These are phyloP conservation scores for Nicotiana knightiana DNA, from an alignment of 257 asterid genomes.

Conservation along the genomic window DNA sequence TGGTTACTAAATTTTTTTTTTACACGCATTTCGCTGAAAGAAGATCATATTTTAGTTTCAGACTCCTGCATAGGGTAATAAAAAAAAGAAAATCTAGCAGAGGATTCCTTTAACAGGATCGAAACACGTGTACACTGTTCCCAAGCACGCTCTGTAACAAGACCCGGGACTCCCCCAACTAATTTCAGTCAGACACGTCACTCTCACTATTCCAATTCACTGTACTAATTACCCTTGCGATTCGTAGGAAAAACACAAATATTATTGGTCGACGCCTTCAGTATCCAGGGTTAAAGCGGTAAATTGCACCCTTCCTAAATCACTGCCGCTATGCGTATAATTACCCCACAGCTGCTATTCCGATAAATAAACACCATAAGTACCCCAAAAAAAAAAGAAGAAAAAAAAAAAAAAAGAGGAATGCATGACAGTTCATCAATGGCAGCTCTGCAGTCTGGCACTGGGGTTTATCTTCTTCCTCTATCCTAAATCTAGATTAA, in stretches of 20 bases:
- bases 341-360: neutral
- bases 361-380: neutral
- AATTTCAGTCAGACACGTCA: neutral
- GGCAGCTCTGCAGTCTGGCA: neutral
- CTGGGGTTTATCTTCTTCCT: neutral
- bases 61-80: too few relatives aligned
- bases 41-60: too few relatives aligned
- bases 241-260: neutral
- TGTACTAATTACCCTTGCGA: neutral
- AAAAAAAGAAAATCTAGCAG: neutral
- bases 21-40: too few relatives aligned
- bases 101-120: constrained; percentile 15
- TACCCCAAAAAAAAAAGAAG: neutral
- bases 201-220: too few relatives aligned
- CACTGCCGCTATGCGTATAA: neutral
- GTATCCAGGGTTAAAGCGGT: neutral
- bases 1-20: too few relatives aligned
- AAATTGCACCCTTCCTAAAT: neutral
- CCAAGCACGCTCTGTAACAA: neutral
- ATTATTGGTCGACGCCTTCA: neutral
- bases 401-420: neutral
- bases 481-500: neutral
- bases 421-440: constrained; percentile 4
- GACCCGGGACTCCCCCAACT: neutral
- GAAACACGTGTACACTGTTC: constrained; percentile 15